phyloP scores from a whole-genome alignment of 805 yeast genomes.

The Saccharomycopsis babjevae region DNA sequence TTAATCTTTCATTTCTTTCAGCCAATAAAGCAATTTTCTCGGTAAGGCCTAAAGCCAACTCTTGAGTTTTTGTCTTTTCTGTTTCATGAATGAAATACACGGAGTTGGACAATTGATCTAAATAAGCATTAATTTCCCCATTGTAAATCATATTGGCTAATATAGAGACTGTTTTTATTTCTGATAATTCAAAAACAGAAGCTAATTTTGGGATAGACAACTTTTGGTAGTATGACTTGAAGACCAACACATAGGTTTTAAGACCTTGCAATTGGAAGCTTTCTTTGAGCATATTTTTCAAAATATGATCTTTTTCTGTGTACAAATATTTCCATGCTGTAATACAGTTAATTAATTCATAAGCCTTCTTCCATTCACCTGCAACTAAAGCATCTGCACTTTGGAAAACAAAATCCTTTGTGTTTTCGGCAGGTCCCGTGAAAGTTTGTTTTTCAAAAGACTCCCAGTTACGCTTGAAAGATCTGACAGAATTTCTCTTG shows the following conservation, averaged over 20 bases:
- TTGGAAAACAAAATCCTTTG: slow-evolving; percentile 85
- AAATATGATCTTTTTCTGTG: slow-evolving; percentile 53
- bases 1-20: slow-evolving; percentile 78
- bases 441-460: slow-evolving; percentile 89
- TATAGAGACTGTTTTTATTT: slow-evolving; percentile 46
- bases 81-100: slow-evolving; percentile 66
- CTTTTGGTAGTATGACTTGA: slow-evolving; percentile 64
- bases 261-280: slow-evolving; percentile 85
- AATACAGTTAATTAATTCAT: slow-evolving; percentile 60
- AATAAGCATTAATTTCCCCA: slow-evolving; percentile 67
- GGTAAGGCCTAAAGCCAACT: slow-evolving; percentile 72
- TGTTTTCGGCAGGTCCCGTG: slow-evolving; percentile 96
- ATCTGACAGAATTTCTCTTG: slow-evolving; percentile 57
- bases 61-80: slow-evolving; percentile 78
- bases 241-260: slow-evolving; percentile 84
- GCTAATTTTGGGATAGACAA: slow-evolving; percentile 61
- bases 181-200: slow-evolving; percentile 52
- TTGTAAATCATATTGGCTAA: slow-evolving; percentile 66
- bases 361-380: slow-evolving; percentile 83
- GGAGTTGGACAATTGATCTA: slow-evolving; percentile 55
- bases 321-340: slow-evolving; percentile 73
- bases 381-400: slow-evolving; percentile 81
- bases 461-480: slow-evolving; percentile 85
- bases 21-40: slow-evolving; percentile 70
- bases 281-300: slow-evolving; percentile 55